These are phyloP conservation scores for Cryptosporidium parvum DNA, from an alignment of 169 alveolate genomes.

Conservation along the genomic window DNA sequence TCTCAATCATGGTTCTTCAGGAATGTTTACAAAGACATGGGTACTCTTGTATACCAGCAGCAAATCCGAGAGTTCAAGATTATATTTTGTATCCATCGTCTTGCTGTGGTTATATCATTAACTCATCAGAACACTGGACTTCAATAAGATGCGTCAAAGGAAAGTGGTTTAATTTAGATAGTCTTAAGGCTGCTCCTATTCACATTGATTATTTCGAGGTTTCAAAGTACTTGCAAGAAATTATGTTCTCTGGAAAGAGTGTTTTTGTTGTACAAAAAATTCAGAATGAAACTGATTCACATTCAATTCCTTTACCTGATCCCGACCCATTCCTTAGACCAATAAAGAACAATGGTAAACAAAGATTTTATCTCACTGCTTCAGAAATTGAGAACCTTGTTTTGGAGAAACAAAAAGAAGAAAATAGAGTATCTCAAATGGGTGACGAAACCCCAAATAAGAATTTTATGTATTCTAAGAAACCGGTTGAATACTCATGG, in stretches of 20 bases:
- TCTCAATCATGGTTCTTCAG: slow-evolving; percentile 82
- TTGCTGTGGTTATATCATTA: slow-evolving; percentile 85
- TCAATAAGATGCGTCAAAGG: slow-evolving; percentile 83
- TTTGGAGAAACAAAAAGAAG: slow-evolving; percentile 5
- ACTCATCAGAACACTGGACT: slow-evolving; percentile 85
- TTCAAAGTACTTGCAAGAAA: slow-evolving; percentile 19
- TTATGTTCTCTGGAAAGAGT: slow-evolving; percentile 62
- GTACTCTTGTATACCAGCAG: slow-evolving; percentile 81
- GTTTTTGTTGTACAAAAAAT: slow-evolving; percentile 60
- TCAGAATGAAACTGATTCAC: slow-evolving; percentile 28
- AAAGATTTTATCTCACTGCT: slow-evolving; percentile 28
- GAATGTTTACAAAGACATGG: slow-evolving; percentile 83
- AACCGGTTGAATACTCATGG: slow-evolving; percentile 28
- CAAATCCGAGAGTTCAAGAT: slow-evolving; percentile 68
- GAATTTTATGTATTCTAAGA: slow-evolving; percentile 35
- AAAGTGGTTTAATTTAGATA: slow-evolving; percentile 85
- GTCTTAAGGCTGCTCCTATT: slow-evolving; percentile 82
- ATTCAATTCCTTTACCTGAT: slow-evolving; percentile 34
- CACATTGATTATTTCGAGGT: slow-evolving; percentile 76
- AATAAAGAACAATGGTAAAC: slow-evolving; percentile 9
- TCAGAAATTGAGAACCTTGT: slow-evolving; percentile 38
- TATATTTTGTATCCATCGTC: slow-evolving; percentile 74
- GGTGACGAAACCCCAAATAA: neutral
- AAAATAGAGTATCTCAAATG: neutral
- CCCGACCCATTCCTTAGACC: slow-evolving; percentile 76